These are phyloP conservation scores for Pseudogymnoascus sp. DNA, from an alignment of 2,329 filamentous ascomycete species.

Conservation along the genomic window DNA sequence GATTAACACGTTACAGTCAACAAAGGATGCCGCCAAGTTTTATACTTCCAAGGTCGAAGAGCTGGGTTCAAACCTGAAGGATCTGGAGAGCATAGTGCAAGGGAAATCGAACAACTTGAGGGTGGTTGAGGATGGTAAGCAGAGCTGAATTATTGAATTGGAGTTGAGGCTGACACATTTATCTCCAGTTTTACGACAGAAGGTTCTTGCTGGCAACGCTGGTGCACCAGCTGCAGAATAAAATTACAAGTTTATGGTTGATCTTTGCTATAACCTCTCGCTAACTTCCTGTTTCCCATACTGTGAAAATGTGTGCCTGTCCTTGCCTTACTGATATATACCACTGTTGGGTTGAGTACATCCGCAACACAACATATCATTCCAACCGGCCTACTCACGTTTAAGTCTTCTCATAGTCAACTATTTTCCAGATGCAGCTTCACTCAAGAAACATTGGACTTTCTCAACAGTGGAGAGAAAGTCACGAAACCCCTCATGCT, in stretches of 20 bases:
- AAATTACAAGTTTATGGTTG: constrained; percentile 9
- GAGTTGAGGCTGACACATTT: constrained; percentile 18
- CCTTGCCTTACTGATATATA: constrained; percentile 8
- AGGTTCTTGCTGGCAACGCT: constrained; percentile 39
- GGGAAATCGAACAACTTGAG: constrained; percentile 77
- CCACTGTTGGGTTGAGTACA: constrained; percentile 3
- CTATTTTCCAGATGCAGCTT: neutral
- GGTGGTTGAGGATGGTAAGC: constrained; percentile 77
- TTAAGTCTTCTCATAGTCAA: neutral
- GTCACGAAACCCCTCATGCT: constrained; percentile 15
- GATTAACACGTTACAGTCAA: constrained; percentile 31
- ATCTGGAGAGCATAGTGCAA: constrained; percentile 60
- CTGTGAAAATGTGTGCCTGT: neutral
- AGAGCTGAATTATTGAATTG: constrained; percentile 10
- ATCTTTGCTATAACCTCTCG: neutral
- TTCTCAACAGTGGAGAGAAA: constrained; percentile 18
- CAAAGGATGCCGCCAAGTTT: constrained; percentile 55
- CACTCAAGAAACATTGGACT: constrained; percentile 14
- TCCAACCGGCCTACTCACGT: neutral
- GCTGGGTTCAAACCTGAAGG: constrained; percentile 54
- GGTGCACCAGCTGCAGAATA: constrained; percentile 26
- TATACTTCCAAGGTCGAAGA: constrained; percentile 62
- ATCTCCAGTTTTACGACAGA: constrained; percentile 40
- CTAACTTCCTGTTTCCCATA: neutral
- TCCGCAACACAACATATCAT: neutral